A percentile compares a stretch with the other conserved stretches of the same genome.
These are phyloP conservation scores for Epichloe gansuensis DNA, from an alignment of 2,329 filamentous ascomycete genomes.

Conservation along the genomic window DNA sequence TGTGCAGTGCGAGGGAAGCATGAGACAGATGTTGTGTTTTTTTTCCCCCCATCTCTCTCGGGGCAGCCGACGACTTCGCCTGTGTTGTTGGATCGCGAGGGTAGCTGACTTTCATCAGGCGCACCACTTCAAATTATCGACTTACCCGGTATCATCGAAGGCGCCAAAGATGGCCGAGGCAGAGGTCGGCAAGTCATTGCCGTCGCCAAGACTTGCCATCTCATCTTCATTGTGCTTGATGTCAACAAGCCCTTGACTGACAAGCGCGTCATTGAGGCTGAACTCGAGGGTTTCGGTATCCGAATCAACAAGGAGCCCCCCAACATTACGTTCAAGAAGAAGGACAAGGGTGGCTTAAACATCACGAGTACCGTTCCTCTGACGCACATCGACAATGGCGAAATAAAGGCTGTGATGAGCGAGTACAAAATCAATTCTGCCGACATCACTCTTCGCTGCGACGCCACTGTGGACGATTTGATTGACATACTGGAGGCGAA, in stretches of 20 bases:
- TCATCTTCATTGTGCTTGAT: constrained; percentile 97
- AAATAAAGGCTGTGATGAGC: constrained; percentile 95
- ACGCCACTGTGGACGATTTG: constrained; percentile 91
- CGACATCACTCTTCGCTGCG: constrained; percentile 94
- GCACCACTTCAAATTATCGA: constrained; percentile 98
- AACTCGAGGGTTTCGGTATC: constrained; percentile 95
- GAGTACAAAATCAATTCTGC: constrained; percentile 96
- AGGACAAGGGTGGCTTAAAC: constrained; percentile 93
- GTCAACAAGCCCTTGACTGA: constrained; percentile 97
- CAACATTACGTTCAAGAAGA: constrained; percentile 99
- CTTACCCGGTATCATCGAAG: constrained; percentile 95
- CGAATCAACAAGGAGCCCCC: constrained; percentile 94
- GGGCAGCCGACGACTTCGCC: neutral
- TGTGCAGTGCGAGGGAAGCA: neutral
- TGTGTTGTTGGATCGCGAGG: neutral
- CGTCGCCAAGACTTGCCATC: constrained; percentile 94
- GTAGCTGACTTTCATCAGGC: constrained; percentile 26
- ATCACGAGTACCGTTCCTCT: constrained; percentile 92
- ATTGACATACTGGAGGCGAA: constrained; percentile 94
- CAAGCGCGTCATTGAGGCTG: constrained; percentile 87
- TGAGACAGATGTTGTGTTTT: neutral
- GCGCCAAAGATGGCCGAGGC: constrained; percentile 95
- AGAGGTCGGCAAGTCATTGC: constrained; percentile 97
- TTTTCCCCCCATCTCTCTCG: neutral
- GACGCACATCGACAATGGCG: constrained; percentile 84